These are phyloP conservation scores for Cronartium ribicola DNA, from an alignment of 1,284 basidiomycete genomes.

Conservation along the genomic window DNA sequence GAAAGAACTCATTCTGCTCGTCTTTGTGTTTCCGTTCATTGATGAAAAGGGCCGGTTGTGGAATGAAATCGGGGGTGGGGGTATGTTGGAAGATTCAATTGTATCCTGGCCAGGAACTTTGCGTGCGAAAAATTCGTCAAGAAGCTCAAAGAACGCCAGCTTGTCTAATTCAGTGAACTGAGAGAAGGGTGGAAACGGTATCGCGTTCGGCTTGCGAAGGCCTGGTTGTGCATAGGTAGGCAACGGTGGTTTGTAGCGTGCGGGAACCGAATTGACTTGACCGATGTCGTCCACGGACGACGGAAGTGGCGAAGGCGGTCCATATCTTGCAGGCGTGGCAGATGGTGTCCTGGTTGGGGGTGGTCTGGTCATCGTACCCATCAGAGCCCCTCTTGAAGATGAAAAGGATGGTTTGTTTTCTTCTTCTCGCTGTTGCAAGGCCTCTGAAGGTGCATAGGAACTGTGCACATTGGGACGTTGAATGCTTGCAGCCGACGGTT, in stretches of 20 bases:
- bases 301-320: conserved; percentile 27
- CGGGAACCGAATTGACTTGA: neutral
- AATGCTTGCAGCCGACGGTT: neutral
- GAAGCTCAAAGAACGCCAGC: conserved; percentile 22
- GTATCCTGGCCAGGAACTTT: neutral
- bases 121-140: conserved; percentile 31
- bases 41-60: conserved; percentile 11
- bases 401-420: too few species aligned
- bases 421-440: neutral
- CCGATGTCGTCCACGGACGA: conserved; percentile 1
- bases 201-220: neutral
- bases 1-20: neutral
- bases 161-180: conserved; percentile 26
- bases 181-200: conserved; percentile 9
- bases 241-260: conserved; percentile 1
- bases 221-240: conserved; percentile 3
- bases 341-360: neutral
- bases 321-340: conserved; percentile 22
- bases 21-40: neutral
- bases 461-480: neutral
- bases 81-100: neutral
- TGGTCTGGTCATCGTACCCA: neutral
- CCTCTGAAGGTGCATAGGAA: neutral
- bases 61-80: conserved; percentile 22
- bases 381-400: too few species aligned